These are phyloP conservation scores for Neopestalotiopsis sp. DNA, from an alignment of 2,329 filamentous ascomycete species.

Conservation along the genomic window DNA sequence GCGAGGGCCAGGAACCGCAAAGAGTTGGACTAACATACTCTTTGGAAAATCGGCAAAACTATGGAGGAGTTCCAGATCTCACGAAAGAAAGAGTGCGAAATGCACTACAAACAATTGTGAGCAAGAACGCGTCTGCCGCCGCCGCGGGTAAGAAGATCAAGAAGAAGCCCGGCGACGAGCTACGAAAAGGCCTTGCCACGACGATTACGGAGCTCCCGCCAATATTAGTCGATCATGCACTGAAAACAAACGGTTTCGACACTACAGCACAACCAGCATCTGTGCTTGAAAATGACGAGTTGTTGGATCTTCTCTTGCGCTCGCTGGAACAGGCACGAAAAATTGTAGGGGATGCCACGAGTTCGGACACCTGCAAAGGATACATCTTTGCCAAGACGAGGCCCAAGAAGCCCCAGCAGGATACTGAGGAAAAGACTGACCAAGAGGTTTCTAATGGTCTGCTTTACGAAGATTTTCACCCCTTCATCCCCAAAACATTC, in stretches of 20 bases:
- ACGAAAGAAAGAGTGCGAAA: constrained; percentile 74
- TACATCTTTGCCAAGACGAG: constrained; percentile 84
- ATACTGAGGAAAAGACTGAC: constrained; percentile 39
- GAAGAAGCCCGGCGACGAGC: constrained; percentile 74
- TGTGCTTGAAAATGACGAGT: constrained; percentile 68
- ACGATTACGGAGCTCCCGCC: constrained; percentile 91
- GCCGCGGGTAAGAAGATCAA: constrained; percentile 69
- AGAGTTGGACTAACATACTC: constrained; percentile 80
- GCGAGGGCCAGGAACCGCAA: constrained; percentile 83
- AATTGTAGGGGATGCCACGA: constrained; percentile 72
- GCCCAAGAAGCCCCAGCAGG: constrained; percentile 32
- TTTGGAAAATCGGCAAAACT: constrained; percentile 84
- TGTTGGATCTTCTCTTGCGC: constrained; percentile 70
- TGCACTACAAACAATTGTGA: constrained; percentile 71
- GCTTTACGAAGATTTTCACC: constrained; percentile 94
- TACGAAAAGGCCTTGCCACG: constrained; percentile 81
- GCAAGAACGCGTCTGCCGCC: constrained; percentile 58
- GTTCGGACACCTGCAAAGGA: constrained; percentile 70
- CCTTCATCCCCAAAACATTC: constrained; percentile 85
- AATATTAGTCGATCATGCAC: constrained; percentile 83
- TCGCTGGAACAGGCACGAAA: constrained; percentile 74
- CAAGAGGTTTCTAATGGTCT: constrained; percentile 53
- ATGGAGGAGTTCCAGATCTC: constrained; percentile 73
- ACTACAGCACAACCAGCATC: constrained; percentile 69
- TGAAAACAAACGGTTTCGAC: constrained; percentile 75